These are phyloP conservation scores for Nothophoma quercina DNA, from an alignment of 2,329 filamentous ascomycete genomes.

Conservation along the genomic window DNA sequence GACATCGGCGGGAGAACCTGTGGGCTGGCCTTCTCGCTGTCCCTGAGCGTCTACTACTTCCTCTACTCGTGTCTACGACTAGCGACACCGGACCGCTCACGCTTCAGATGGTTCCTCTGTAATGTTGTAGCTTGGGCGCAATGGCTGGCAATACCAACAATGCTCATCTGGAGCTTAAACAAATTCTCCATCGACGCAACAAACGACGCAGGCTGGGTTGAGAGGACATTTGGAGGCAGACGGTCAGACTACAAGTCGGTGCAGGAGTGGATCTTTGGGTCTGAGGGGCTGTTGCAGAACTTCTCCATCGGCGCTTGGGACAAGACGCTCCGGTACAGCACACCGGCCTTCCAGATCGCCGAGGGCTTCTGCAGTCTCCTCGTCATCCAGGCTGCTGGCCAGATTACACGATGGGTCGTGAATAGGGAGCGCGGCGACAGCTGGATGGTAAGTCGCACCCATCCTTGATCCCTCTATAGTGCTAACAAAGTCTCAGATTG, in stretches of 20 bases:
- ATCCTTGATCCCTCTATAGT: neutral
- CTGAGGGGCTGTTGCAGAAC: constrained; percentile 80
- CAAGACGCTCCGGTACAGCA: constrained; percentile 85
- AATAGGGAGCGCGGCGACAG: constrained; percentile 92
- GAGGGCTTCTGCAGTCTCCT: constrained; percentile 97
- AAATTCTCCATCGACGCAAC: constrained; percentile 93
- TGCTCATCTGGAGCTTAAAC: constrained; percentile 94
- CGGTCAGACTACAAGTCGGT: constrained; percentile 70
- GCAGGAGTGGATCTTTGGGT: constrained; percentile 87
- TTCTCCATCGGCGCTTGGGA: constrained; percentile 88
- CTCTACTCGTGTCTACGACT: constrained; percentile 82
- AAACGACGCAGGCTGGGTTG: constrained; percentile 75
- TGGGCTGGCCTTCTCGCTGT: constrained; percentile 90
- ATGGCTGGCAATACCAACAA: constrained; percentile 82
- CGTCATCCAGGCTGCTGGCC: constrained; percentile 92
- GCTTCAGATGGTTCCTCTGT: constrained; percentile 75
- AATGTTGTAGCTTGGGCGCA: constrained; percentile 77
- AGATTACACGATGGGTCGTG: constrained; percentile 93
- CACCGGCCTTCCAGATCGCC: constrained; percentile 89
- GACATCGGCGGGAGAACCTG: constrained; percentile 96
- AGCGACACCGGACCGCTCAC: constrained; percentile 78
- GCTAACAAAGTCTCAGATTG: constrained; percentile 70
- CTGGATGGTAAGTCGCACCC: constrained; percentile 78
- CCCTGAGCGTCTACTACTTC: constrained; percentile 89
- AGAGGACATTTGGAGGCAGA: constrained; percentile 75